Evolutionary conservation across 768 basidiomycete species (phyloP), one percentile per base, ranked within the genome.

Genomic region (Termitomyces sp.): DNA sequence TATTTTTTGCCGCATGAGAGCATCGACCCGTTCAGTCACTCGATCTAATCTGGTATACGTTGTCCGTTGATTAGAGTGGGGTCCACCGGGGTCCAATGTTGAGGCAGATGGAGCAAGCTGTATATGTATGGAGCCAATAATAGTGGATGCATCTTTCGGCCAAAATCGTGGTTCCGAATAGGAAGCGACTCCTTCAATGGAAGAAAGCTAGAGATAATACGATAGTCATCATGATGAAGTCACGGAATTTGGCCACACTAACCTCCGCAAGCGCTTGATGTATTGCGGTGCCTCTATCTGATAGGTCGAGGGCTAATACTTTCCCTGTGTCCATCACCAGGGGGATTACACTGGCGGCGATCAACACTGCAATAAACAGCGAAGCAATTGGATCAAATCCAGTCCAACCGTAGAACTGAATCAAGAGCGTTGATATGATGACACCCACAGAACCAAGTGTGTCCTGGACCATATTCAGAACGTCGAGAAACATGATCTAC

Each of bases 381-480:
- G 93, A 95, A 0, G 97, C 97, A 59, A 99, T 94, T 1, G 97
- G 97, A 72, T 99, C 97, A 69, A 98, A 99, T 20, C 94, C 94
- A 13, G 96, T 98, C 94, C 95, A 98, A 24, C 97, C 96, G 64
- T 97, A 98, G 60, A 86, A 87, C 68, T 95, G 88, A 60, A 99
- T 98, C 55, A 98, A 81, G 18, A 98, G 75, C 2, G 97, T 99
- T 26, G 97, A 98, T 53, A 98, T 82, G 68, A 99, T 99, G 18
- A 99, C 97, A 18, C 97, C 97, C 22, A 98, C 94, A 18, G 94
- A 97, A 47, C 97, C 97, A 9, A 98, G 80, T 11, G 96, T 97
- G 66, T 98, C 95, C 90, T 92, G 60, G 52, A 26, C 14, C 41
- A 22, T 60, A 35, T 60, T 60, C 52, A 55, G 47, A 48, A 45